phyloP scores from a whole-genome alignment of 2,329 filamentous ascomycete genomes.

The Rhinocladiella similis region DNA sequence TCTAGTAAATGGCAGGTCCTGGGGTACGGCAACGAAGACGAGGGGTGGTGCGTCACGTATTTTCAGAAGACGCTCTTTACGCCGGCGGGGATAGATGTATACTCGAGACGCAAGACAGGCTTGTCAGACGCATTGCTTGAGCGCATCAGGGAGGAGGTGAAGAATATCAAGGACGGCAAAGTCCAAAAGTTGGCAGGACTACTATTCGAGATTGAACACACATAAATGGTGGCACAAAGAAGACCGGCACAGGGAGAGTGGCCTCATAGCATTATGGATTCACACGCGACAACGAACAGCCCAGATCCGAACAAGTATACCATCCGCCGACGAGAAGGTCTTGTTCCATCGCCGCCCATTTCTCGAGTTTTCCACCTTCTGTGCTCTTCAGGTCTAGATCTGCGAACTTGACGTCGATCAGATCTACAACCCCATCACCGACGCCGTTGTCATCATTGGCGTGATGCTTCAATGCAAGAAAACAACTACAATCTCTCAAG shows the following conservation, averaged over 20 bases:
- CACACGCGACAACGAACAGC: constrained; percentile 21
- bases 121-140: constrained; percentile 58
- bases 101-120: constrained; percentile 64
- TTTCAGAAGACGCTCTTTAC: constrained; percentile 84
- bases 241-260: too few relatives aligned
- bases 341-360: constrained; percentile 67
- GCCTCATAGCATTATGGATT: neutral
- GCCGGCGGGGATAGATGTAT: constrained; percentile 77
- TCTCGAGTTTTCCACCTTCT: constrained; percentile 60
- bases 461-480: constrained; percentile 36
- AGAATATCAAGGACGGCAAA: constrained; percentile 50
- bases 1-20: constrained; percentile 78
- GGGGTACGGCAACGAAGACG: constrained; percentile 60
- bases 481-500: constrained; percentile 75
- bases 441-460: neutral
- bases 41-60: constrained; percentile 74
- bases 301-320: constrained; percentile 47
- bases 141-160: constrained; percentile 58
- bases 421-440: constrained; percentile 31
- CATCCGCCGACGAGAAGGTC: constrained; percentile 67
- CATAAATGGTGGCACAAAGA: too few relatives aligned
- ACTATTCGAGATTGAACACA: constrained; percentile 49
- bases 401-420: constrained; percentile 57
- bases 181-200: constrained; percentile 55
- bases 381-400: constrained; percentile 77